These are phyloP conservation scores for Xylaria telfairii DNA, from an alignment of 495 filamentous ascomycete genomes.

Conservation along the genomic window DNA sequence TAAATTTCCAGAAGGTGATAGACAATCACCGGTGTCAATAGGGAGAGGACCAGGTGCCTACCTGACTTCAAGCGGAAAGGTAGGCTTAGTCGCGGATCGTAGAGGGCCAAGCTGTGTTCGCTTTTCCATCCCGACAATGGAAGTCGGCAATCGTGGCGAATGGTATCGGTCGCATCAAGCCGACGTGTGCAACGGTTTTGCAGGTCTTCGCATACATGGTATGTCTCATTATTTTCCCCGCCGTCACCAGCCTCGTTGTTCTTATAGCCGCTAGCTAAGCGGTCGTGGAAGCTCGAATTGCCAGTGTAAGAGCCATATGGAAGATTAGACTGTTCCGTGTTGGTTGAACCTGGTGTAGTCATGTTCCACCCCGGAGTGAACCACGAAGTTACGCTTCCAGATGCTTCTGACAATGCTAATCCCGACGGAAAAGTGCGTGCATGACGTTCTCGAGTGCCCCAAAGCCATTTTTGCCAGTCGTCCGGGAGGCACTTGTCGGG, in stretches of 20 bases:
- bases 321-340: conserved; percentile 13
- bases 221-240: background rate
- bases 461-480: conserved; percentile 16
- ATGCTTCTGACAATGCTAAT: conserved; percentile 18
- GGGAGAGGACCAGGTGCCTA: background rate
- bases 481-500: conserved; percentile 15
- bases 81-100: background rate
- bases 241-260: background rate
- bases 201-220: background rate
- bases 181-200: background rate
- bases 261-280: background rate
- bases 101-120: background rate
- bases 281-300: background rate
- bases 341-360: conserved; percentile 8
- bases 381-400: conserved; percentile 10
- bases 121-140: background rate
- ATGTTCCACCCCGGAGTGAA: background rate
- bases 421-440: background rate
- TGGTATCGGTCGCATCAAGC: background rate
- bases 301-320: background rate
- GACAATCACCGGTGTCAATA: background rate
- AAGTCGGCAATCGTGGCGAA: background rate
- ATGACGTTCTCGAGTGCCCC: background rate
- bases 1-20: background rate
- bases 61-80: background rate